These are phyloP conservation scores for Aspergillus alliaceus DNA, from an alignment of 2,329 filamentous ascomycete species.

Conservation along the genomic window DNA sequence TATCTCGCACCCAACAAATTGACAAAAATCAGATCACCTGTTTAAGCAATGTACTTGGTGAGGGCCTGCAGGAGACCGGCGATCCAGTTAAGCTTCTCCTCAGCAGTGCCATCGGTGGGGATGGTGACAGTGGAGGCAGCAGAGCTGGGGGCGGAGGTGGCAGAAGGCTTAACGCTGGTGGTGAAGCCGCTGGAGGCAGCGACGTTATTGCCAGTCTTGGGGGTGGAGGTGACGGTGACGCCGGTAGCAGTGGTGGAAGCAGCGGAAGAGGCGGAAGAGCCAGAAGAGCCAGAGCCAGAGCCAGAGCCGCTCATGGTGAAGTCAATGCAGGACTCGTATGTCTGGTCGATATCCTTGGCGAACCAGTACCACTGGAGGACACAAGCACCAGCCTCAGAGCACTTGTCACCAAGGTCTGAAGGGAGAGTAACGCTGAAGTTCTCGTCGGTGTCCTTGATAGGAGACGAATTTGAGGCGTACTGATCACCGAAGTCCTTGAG, in stretches of 20 bases:
- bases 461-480: conserved; percentile 34
- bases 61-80: conserved; percentile 17
- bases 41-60: conserved; percentile 7
- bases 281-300: conserved; percentile 14
- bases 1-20: not conserved
- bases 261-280: conserved; percentile 14
- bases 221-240: conserved; percentile 16
- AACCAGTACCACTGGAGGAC: conserved; percentile 39
- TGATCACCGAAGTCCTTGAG: conserved; percentile 32
- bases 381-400: conserved; percentile 29
- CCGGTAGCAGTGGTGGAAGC: conserved; percentile 5
- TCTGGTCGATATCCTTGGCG: conserved; percentile 35
- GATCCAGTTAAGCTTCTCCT: conserved; percentile 21
- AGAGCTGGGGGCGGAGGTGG: conserved; percentile 10
- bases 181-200: conserved; percentile 12
- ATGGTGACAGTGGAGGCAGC: conserved; percentile 8
- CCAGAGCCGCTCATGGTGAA: conserved; percentile 29
- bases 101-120: conserved; percentile 17
- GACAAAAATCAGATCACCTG: not conserved
- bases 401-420: conserved; percentile 27
- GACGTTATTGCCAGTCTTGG: conserved; percentile 10
- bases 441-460: conserved; percentile 24
- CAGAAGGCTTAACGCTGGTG: conserved; percentile 12
- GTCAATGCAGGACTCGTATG: conserved; percentile 37
- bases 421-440: conserved; percentile 34